Conservation (phyloP, 371 early-diverging fungal genomes). For the Apophysomyces elegans region DNA sequence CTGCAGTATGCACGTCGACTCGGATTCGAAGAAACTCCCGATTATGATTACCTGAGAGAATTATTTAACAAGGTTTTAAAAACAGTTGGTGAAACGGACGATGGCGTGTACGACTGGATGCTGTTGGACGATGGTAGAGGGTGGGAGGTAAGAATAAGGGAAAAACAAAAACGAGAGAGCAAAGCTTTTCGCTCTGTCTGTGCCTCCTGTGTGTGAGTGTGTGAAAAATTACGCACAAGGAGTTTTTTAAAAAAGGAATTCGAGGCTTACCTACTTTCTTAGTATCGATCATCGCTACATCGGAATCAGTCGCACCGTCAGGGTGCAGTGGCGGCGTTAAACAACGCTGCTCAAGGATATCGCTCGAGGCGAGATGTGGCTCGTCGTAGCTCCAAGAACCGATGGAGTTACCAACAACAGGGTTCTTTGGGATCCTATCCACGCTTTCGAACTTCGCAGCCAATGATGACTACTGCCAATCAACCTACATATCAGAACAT, state of each 20-base stretch:
- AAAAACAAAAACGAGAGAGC: background rate
- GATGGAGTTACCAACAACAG: conserved; percentile 14
- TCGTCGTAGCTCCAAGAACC: conserved; percentile 22
- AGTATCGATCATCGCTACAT: conserved; percentile 21
- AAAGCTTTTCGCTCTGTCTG: too few relatives aligned
- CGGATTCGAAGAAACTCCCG: conserved; percentile 95
- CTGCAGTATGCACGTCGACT: conserved; percentile 90
- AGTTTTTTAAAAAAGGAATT: background rate
- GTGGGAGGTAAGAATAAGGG: conserved; percentile 51
- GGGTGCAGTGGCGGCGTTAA: conserved; percentile 28
- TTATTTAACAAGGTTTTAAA: conserved; percentile 86
- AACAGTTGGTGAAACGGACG: conserved; percentile 75
- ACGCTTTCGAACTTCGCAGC: conserved; percentile 20
- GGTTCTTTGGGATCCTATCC: background rate
- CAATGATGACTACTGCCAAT: conserved; percentile 18
- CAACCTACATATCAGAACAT: conserved; percentile 30
- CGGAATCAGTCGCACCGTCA: conserved; percentile 22
- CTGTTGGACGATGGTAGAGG: conserved; percentile 69
- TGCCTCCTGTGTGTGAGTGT: too few relatives aligned
- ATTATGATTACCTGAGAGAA: conserved; percentile 88
- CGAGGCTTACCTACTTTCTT: background rate
- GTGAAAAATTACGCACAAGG: background rate
- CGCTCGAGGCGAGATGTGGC: conserved; percentile 18
- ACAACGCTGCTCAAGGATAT: conserved; percentile 17
- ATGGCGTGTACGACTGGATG: conserved; percentile 95